phyloP scores from a whole-genome alignment of 805 yeast species.

The Schwanniomyces sp. region DNA sequence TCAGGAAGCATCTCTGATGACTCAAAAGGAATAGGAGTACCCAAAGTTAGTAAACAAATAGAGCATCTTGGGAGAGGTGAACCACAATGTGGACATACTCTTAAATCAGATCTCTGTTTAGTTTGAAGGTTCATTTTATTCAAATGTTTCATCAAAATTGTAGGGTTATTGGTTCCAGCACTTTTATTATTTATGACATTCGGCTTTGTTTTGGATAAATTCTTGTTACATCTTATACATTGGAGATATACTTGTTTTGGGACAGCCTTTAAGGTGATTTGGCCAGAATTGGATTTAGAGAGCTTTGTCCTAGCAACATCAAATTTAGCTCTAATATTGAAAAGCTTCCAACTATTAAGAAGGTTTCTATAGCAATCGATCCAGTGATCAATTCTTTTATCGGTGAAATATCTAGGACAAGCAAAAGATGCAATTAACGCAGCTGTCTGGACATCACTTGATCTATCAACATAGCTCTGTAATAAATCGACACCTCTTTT shows the following conservation, averaged over 20 bases:
- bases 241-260: constrained; percentile 80
- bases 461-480: constrained; percentile 84
- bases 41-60: constrained; percentile 78
- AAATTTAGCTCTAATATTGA: constrained; percentile 76
- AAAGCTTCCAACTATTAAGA: constrained; percentile 78
- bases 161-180: constrained; percentile 12
- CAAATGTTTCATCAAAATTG: constrained; percentile 33
- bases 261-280: constrained; percentile 45
- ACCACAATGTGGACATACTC: constrained; percentile 80
- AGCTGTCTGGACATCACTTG: constrained; percentile 91
- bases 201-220: constrained; percentile 45
- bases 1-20: constrained; percentile 24
- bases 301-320: constrained; percentile 76
- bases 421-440: constrained; percentile 78
- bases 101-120: constrained; percentile 20
- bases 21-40: constrained; percentile 57
- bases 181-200: constrained; percentile 7
- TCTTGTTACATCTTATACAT: constrained; percentile 80
- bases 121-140: constrained; percentile 23
- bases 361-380: constrained; percentile 63
- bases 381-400: constrained; percentile 77
- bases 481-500: constrained; percentile 77
- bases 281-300: constrained; percentile 53
- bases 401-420: constrained; percentile 78
- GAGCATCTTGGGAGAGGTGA: constrained; percentile 88